Evolutionary conservation across 1,284 basidiomycete genomes (phyloP).

Genomic region (Caloboletus firmus): DNA sequence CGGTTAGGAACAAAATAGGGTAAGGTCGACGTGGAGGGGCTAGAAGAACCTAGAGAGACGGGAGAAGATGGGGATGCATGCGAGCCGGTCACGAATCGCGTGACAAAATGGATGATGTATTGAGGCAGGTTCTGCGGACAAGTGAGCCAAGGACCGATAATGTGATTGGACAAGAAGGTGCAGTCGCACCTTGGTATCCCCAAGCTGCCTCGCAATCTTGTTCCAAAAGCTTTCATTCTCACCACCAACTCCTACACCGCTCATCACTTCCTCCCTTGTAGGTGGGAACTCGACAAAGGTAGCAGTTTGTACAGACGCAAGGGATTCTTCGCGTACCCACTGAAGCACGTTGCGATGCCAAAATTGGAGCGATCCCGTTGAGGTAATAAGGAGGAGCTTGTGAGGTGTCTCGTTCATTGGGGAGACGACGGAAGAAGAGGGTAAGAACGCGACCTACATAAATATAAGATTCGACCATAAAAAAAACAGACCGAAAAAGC

Average conservation of each 20-base stretch:
- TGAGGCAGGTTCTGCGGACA: constrained; percentile 62
- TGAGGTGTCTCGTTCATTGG: constrained; percentile 38
- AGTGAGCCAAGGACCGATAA: background rate
- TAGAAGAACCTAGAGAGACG: constrained; percentile 33
- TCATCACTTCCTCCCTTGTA: constrained; percentile 18
- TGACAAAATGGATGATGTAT: constrained; percentile 66
- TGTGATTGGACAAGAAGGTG: background rate
- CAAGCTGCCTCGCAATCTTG: constrained; percentile 60
- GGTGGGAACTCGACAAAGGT: constrained; percentile 83
- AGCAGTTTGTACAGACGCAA: constrained; percentile 65
- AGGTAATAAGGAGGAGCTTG: constrained; percentile 66
- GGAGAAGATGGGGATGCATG: constrained; percentile 44
- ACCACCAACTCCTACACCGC: constrained; percentile 1
- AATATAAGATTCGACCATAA: constrained; percentile 4
- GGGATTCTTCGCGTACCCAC: constrained; percentile 85
- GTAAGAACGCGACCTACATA: constrained; percentile 57
- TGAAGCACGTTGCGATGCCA: constrained; percentile 63
- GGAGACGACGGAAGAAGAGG: constrained; percentile 33
- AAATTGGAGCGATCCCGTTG: constrained; percentile 77
- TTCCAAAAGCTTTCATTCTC: constrained; percentile 52
- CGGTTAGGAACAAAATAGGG: constrained; percentile 21
- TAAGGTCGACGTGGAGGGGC: constrained; percentile 34
- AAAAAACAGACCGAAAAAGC: background rate
- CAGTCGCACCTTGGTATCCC: constrained; percentile 56
- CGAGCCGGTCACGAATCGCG: constrained; percentile 73